phyloP scores from a whole-genome alignment of 2,329 filamentous ascomycete species.

The Periglandula ipomoeae region DNA sequence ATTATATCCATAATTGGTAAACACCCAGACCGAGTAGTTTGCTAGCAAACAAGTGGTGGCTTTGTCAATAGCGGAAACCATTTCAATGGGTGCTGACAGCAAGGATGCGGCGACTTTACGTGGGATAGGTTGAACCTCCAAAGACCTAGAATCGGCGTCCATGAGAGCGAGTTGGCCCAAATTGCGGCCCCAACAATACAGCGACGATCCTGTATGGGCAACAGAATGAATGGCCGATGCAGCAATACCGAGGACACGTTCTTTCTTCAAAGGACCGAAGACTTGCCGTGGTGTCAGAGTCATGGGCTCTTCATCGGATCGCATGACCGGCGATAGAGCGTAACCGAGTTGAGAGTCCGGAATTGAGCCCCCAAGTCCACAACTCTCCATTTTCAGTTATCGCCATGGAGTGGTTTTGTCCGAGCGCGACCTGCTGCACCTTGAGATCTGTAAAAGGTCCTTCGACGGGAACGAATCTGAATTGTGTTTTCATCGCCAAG shows the following conservation, averaged over 20 bases:
- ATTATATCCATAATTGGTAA: constrained; percentile 94
- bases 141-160: constrained; percentile 86
- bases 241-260: constrained; percentile 69
- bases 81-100: constrained; percentile 55
- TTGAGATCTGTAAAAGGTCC: constrained; percentile 66
- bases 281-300: constrained; percentile 78
- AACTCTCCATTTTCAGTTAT: constrained; percentile 80
- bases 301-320: constrained; percentile 74
- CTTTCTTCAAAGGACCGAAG: constrained; percentile 84
- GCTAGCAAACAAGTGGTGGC: constrained; percentile 80
- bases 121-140: constrained; percentile 74
- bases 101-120: constrained; percentile 83
- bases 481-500: constrained; percentile 83
- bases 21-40: constrained; percentile 84
- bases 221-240: constrained; percentile 90
- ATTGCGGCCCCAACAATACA: constrained; percentile 95
- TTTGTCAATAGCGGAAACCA: constrained; percentile 80
- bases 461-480: constrained; percentile 75
- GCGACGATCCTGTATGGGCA: constrained; percentile 67
- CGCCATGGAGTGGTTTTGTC: constrained; percentile 85
- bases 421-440: constrained; percentile 69
- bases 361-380: constrained; percentile 91
- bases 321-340: constrained; percentile 53
- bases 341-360: constrained; percentile 82
- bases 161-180: constrained; percentile 88